phyloP scores from a whole-genome alignment of 805 yeast species.

The Starmerella scarabaei region DNA sequence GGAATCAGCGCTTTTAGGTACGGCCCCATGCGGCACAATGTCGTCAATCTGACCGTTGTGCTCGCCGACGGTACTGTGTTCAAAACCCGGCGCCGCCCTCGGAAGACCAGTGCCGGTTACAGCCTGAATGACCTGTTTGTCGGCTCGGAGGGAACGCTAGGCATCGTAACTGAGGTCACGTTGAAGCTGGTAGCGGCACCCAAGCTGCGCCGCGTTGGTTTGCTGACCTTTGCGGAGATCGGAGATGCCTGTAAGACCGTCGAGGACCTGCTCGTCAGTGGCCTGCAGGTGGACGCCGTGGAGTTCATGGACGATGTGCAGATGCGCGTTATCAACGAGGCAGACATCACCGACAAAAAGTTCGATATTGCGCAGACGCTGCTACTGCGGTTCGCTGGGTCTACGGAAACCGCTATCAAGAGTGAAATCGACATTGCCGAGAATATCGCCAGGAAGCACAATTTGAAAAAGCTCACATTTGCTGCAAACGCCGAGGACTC shows the following conservation, averaged over 20 bases:
- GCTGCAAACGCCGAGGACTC: slow-evolving; percentile 56
- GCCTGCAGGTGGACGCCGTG: slow-evolving; percentile 61
- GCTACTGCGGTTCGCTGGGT: slow-evolving; percentile 36
- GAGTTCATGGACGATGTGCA: slow-evolving; percentile 62
- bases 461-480: slow-evolving; percentile 42
- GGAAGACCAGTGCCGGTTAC: slow-evolving; percentile 74
- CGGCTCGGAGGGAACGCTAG: slow-evolving; percentile 71
- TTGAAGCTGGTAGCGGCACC: slow-evolving; percentile 36
- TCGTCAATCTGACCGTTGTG: slow-evolving; percentile 62
- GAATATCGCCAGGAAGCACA: slow-evolving; percentile 26
- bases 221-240: slow-evolving; percentile 38
- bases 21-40: slow-evolving; percentile 79
- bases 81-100: slow-evolving; percentile 63
- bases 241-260: slow-evolving; percentile 12
- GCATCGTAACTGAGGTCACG: slow-evolving; percentile 41
- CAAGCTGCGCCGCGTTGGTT: slow-evolving; percentile 40
- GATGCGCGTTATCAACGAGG: slow-evolving; percentile 58
- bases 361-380: slow-evolving; percentile 63
- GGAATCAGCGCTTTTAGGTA: slow-evolving; percentile 56
- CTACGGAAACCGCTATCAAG: slow-evolving; percentile 37
- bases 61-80: slow-evolving; percentile 73
- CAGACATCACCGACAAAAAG: slow-evolving; percentile 40
- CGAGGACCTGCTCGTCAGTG: slow-evolving; percentile 50
- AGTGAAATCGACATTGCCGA: slow-evolving; percentile 39
- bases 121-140: slow-evolving; percentile 66